Base-by-base conservation (phyloP, 179 eudicot genomes). In the Drosera spatulata region DNA sequence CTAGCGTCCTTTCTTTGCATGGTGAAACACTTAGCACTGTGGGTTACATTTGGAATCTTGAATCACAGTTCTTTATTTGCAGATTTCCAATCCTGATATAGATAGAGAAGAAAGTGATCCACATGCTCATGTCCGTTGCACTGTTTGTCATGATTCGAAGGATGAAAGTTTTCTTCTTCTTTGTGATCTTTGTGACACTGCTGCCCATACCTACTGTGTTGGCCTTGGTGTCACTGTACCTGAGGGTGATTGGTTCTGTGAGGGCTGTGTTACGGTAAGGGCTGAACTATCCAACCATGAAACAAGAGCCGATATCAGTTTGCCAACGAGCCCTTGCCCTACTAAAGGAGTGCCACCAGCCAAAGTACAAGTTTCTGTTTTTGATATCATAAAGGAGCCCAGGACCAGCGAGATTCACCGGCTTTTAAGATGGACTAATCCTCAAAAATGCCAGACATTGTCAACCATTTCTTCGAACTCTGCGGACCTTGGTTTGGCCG, bases 171-270 rank as follows among this genome's bases (percentile, higher is more conserved):
- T 83, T 64, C 69, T 88, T 51, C 75, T 91, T 53, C 75, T 91
- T 33, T 91, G 96, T 66, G 98, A 91, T 69, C 84, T 91, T 55
- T 91, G 96, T 74, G 96, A 91, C 70, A 58, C 87, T 0, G 84
- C 91, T 45, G 71, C 75, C 38, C 98, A 91, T 67, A 85, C 95
- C 49, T 84, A 72, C 64, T 91, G 98, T 71, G 84, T 81, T 63
- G 98, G 98, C 59, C 85, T 91, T 60, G 96, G 96, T 56, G 68
- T 60, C 45, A 82, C 87, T 33, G 85, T 88, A 55, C 98, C 98
- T 38, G 96, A 88, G 65, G 98, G 83, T 70, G 85, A 88, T 74
- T 91, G 98, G 98, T 88, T 62, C 78, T 91, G 96, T 58, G 74
- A 60, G 22, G 98, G 80, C 53, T 91, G 98, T 60, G 64, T 77